phyloP scores from a whole-genome alignment of 1,284 basidiomycete genomes.

The Flammula alnicola region DNA sequence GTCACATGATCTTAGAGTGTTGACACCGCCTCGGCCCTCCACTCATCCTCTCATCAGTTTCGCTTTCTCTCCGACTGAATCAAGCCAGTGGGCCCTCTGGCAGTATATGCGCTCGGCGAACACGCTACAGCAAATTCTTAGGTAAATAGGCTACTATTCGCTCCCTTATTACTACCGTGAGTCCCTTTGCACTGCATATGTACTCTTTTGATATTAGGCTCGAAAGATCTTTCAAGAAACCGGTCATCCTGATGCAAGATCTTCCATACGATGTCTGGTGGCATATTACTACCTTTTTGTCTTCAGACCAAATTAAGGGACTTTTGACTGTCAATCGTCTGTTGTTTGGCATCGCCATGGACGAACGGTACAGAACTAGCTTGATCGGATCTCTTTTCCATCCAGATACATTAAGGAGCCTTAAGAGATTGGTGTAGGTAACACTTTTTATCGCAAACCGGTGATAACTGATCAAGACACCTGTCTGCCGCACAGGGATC shows the following conservation, averaged over 20 bases:
- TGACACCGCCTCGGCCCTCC: no score
- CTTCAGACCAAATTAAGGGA: constrained; percentile 15
- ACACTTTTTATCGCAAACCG: not conserved
- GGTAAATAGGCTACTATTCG: no score
- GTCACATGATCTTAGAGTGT: no score
- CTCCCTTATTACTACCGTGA: no score
- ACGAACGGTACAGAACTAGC: constrained; percentile 23
- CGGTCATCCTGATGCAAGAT: constrained; percentile 3
- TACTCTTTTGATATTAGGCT: no score
- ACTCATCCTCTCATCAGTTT: no score
- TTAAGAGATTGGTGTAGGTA: constrained; percentile 15
- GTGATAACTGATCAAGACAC: not conserved
- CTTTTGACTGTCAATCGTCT: constrained; percentile 26
- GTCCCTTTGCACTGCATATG: no score
- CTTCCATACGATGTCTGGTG: constrained; percentile 31
- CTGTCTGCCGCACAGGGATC: constrained; percentile 9
- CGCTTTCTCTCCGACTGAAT: no score
- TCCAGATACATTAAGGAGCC: constrained; percentile 3
- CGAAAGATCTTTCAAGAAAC: not conserved
- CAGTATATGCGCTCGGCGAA: no score
- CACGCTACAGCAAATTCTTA: no score
- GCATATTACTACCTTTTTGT: constrained; percentile 25
- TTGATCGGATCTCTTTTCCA: constrained; percentile 12
- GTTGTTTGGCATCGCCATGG: constrained; percentile 29
- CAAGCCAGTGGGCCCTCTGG: no score